Conservation (phyloP, 192 early-diverging fungal genomes). For the Radiomyces spectabilis region DNA sequence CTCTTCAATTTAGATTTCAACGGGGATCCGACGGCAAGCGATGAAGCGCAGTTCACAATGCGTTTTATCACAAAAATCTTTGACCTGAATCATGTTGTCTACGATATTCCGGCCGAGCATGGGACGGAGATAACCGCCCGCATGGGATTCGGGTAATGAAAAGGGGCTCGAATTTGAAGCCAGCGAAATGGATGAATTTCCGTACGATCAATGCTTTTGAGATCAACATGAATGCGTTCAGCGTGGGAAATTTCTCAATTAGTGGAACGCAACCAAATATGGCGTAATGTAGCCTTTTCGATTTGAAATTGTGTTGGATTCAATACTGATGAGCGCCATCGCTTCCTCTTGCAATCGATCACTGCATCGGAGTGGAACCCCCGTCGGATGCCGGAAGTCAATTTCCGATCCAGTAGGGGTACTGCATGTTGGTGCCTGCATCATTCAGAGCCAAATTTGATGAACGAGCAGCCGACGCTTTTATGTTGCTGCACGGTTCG, state of each 20-base stretch:
- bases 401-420: slow-evolving; percentile 7
- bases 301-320: slow-evolving; percentile 14
- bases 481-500: slow-evolving; percentile 5
- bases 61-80: too few relatives aligned
- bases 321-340: too few relatives aligned
- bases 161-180: too few relatives aligned
- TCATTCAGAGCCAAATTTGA: background rate
- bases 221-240: background rate
- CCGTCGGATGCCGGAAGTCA: too few relatives aligned
- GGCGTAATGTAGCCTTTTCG: background rate
- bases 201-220: slow-evolving; percentile 6
- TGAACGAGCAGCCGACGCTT: slow-evolving; percentile 8
- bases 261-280: background rate
- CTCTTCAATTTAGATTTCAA: too few relatives aligned
- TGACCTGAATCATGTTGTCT: too few relatives aligned
- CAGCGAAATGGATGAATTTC: too few relatives aligned
- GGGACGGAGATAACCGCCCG: too few relatives aligned
- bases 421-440: slow-evolving; percentile 6
- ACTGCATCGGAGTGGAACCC: background rate
- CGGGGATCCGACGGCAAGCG: too few relatives aligned
- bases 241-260: background rate
- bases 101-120: too few relatives aligned
- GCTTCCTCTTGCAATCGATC: background rate
- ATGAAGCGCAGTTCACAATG: too few relatives aligned
- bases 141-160: too few relatives aligned